A percentile compares a stretch with the other conserved stretches of the same genome.
Conservation (phyloP, 2,329 filamentous ascomycete species). For the Aotearoamyces nothofagi region DNA sequence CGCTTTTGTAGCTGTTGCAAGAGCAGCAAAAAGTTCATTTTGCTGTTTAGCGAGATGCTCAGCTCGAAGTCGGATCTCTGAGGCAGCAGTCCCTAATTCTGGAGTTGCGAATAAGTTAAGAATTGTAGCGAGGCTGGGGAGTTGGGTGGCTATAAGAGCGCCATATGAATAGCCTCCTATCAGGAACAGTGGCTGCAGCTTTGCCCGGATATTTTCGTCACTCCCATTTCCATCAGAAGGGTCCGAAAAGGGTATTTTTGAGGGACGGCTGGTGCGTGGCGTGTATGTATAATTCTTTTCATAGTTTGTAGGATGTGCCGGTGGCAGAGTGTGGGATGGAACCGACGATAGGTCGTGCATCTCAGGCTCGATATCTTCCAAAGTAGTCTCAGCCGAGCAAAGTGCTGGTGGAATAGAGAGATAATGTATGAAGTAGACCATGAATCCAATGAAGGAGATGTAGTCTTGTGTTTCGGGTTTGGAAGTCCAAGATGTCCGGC, state of each 20-base stretch:
- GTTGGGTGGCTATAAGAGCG: slow-evolving; percentile 60
- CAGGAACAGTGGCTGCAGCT: slow-evolving; percentile 31
- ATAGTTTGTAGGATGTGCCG: slow-evolving; percentile 5
- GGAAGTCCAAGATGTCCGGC: slow-evolving; percentile 76
- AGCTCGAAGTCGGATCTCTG: slow-evolving; percentile 58
- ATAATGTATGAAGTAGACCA: slow-evolving; percentile 55
- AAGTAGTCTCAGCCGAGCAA: neutral
- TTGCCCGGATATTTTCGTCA: too few species aligned
- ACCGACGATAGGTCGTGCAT: slow-evolving; percentile 11
- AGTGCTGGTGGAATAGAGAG: slow-evolving; percentile 14
- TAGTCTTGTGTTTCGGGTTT: slow-evolving; percentile 74
- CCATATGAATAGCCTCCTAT: slow-evolving; percentile 85
- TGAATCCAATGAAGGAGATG: slow-evolving; percentile 64
- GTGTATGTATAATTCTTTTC: slow-evolving; percentile 1
- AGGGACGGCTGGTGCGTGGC: too few species aligned
- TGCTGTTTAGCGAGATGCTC: slow-evolving; percentile 50
- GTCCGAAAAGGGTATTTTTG: too few species aligned
- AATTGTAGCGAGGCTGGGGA: slow-evolving; percentile 37
- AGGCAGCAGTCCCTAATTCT: slow-evolving; percentile 36
- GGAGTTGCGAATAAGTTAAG: slow-evolving; percentile 41
- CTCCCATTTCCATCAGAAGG: too few species aligned
- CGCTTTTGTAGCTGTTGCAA: neutral
- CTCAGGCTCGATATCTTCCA: slow-evolving; percentile 7
- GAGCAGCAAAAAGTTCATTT: slow-evolving; percentile 17
- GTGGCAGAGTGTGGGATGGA: slow-evolving; percentile 11